Evolutionary conservation across 495 filamentous ascomycete genomes (phyloP).

Genomic region (Lichenothelia convexa): DNA sequence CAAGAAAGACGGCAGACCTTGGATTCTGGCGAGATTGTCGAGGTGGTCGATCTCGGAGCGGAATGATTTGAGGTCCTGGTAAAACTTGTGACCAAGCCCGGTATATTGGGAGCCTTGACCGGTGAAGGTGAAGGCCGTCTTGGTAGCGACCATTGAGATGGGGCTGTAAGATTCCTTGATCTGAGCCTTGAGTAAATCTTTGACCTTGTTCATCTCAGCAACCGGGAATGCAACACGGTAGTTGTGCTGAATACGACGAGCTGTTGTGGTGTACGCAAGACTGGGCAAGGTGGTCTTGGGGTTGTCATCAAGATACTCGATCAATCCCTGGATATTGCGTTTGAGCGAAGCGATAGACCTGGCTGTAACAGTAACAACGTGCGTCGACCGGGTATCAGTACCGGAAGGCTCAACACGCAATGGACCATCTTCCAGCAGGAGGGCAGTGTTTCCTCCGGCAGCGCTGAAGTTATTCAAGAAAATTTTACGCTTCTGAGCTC

Average conservation of each 20-base stretch:
- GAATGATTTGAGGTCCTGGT: conserved; percentile 46
- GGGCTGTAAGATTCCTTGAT: conserved; percentile 26
- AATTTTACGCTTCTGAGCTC: conserved; percentile 42
- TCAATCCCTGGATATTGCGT: conserved; percentile 32
- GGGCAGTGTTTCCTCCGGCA: conserved; percentile 26
- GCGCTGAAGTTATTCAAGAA: conserved; percentile 31
- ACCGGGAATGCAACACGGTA: conserved; percentile 24
- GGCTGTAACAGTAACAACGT: conserved; percentile 35
- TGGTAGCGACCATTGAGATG: conserved; percentile 25
- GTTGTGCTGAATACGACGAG: conserved; percentile 28
- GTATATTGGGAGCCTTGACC: conserved; percentile 35
- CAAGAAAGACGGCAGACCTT: conserved; percentile 52
- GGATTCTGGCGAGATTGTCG: conserved; percentile 45
- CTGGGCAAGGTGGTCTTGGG: conserved; percentile 24
- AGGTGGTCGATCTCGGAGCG: conserved; percentile 50
- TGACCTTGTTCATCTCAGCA: conserved; percentile 20
- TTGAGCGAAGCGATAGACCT: conserved; percentile 34
- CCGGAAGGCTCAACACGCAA: conserved; percentile 22
- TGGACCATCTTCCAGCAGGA: conserved; percentile 37
- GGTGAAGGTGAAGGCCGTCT: conserved; percentile 33
- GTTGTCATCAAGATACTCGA: conserved; percentile 33
- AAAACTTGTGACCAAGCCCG: conserved; percentile 57
- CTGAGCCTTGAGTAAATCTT: conserved; percentile 21
- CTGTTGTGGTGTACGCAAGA: conserved; percentile 26
- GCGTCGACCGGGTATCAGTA: conserved; percentile 33